These are phyloP conservation scores for Metschnikowia anglica DNA, from an alignment of 805 yeast species.

Conservation along the genomic window DNA sequence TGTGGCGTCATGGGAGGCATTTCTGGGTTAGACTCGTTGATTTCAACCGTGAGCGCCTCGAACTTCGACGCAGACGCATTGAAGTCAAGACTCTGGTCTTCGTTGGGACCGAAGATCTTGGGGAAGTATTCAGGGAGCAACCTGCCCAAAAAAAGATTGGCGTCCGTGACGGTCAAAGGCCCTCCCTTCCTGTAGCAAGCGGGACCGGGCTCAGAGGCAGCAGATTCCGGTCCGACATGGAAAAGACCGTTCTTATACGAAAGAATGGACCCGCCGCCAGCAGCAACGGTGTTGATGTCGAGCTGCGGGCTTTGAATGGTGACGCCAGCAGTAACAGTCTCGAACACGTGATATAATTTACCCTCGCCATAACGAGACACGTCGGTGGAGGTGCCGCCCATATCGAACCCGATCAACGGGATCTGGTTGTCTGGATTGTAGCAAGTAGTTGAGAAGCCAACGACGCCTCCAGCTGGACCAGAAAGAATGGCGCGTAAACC, in stretches of 20 bases:
- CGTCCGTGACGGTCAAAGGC: conserved; percentile 24
- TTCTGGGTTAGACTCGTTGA: conserved; percentile 15
- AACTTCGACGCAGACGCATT: conserved; percentile 17
- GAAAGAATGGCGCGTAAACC: conserved; percentile 87
- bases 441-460: conserved; percentile 86
- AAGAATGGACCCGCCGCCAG: conserved; percentile 44
- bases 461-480: conserved; percentile 98
- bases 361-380: conserved; percentile 43
- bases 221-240: conserved; percentile 24
- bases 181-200: conserved; percentile 25
- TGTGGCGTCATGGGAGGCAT: conserved; percentile 18
- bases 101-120: conserved; percentile 20
- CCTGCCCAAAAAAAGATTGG: conserved; percentile 21
- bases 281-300: conserved; percentile 47
- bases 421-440: conserved; percentile 43
- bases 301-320: conserved; percentile 46
- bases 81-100: conserved; percentile 18
- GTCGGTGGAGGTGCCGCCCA: conserved; percentile 49
- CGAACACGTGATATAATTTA: conserved; percentile 41
- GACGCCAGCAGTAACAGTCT: conserved; percentile 46
- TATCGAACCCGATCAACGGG: conserved; percentile 53
- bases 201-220: conserved; percentile 23
- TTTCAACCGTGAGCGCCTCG: conserved; percentile 14
- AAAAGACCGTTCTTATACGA: conserved; percentile 22
- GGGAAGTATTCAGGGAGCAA: conserved; percentile 23